Percentiles rank a stretch among this genome's conserved stretches.
Evolutionary conservation across 306 rosid genomes (phyloP).

Genomic region (barrel medic (Medicago truncatula)): MtrunA17r5.0-ANR NC_053046.1:6207501-6208000

Average conservation of each 20-base stretch:
- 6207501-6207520: constrained; percentile 78
- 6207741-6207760: constrained; percentile 19
- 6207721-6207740: constrained; percentile 9
- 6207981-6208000: constrained; percentile 22
- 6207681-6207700: constrained; percentile 17
- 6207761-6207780: constrained; percentile 1
- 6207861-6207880: no score
- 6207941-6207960: background rate
- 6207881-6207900: background rate
- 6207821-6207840: constrained; percentile 1
- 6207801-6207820: constrained; percentile 25
- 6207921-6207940: constrained; percentile 1
- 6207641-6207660: constrained; percentile 29
- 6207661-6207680: background rate
- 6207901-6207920: constrained; percentile 2
- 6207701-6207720: background rate
- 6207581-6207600: constrained; percentile 94
- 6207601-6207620: constrained; percentile 87
- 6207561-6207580: constrained; percentile 80
- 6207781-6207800: constrained; percentile 4
- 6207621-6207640: constrained; percentile 45
- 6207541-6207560: constrained; percentile 92
- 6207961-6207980: background rate
- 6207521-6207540: constrained; percentile 92
- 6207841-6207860: background rate